Conservation (phyloP, 352 stramenopile species). For the Phytophthora sp. region DNA sequence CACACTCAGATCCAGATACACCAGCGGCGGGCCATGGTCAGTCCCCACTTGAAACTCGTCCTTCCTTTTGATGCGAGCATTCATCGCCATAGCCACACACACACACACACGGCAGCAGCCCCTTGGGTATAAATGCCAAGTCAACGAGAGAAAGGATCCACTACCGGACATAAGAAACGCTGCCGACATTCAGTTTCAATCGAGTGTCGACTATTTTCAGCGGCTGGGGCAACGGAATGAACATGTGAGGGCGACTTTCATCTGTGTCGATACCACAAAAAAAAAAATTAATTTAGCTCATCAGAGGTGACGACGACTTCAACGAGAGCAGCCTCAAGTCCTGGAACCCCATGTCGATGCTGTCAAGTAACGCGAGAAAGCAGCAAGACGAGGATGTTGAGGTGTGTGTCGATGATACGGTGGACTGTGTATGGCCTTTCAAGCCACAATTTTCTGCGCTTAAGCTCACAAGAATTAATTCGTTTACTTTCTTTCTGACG, state of each 20-base stretch:
- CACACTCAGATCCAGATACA: conserved; percentile 72
- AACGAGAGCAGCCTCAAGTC: conserved; percentile 1
- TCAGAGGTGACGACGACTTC: neutral
- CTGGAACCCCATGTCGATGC: conserved; percentile 20
- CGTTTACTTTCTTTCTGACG: neutral
- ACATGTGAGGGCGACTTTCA: too few species aligned
- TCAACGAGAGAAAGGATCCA: neutral
- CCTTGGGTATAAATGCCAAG: too few species aligned
- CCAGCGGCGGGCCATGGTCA: conserved; percentile 47
- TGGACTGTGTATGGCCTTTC: neutral
- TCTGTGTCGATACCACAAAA: too few species aligned
- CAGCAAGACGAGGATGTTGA: conserved; percentile 70
- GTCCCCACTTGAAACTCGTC: conserved; percentile 55
- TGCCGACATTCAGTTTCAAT: conserved; percentile 1
- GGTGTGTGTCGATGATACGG: conserved; percentile 28
- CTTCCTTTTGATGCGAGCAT: conserved; percentile 49
- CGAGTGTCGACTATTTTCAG: conserved; percentile 39
- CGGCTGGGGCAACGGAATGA: too few species aligned
- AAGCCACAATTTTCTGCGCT: neutral
- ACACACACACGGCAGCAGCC: too few species aligned
- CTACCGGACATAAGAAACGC: conserved; percentile 1
- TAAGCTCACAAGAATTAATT: neutral
- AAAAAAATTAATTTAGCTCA: conserved; percentile 12
- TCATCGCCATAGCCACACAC: conserved; percentile 59
- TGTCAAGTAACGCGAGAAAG: conserved; percentile 59